A percentile compares a stretch with the other conserved stretches of the same genome.
phyloP scores from a whole-genome alignment of 345 rosid genomes.

The Tarenaya hassleriana region DNA sequence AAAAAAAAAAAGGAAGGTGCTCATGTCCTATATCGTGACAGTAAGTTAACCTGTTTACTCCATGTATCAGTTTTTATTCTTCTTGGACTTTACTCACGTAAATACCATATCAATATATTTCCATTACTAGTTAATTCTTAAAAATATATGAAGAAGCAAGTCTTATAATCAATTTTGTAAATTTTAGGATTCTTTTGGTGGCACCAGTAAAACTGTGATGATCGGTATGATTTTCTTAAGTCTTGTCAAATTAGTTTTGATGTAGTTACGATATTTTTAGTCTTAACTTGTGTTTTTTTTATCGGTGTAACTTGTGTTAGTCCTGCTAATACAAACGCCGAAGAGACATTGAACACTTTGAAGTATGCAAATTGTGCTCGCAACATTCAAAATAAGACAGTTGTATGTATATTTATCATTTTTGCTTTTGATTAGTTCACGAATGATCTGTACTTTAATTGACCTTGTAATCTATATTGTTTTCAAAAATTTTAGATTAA shows the following conservation, averaged over 20 bases:
- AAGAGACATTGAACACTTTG: constrained; percentile 90
- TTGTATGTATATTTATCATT: constrained; percentile 44
- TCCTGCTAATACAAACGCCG: constrained; percentile 97
- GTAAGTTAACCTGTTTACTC: constrained; percentile 95
- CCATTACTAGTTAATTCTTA: background rate
- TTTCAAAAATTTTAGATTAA: constrained; percentile 45
- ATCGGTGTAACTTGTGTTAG: constrained; percentile 83
- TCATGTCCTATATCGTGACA: constrained; percentile 93
- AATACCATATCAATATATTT: no score
- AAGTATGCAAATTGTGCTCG: constrained; percentile 99
- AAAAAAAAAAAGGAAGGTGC: constrained; percentile 94
- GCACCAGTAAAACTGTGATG: constrained; percentile 98
- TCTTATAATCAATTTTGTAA: constrained; percentile 17
- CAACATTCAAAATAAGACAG: constrained; percentile 92
- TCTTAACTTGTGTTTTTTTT: constrained; percentile 7
- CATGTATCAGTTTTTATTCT: constrained; percentile 45
- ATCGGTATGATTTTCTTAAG: constrained; percentile 54
- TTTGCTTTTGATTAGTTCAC: constrained; percentile 15
- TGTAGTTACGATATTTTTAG: background rate
- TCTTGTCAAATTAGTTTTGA: background rate
- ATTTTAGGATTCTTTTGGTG: constrained; percentile 88
- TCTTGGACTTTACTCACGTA: background rate
- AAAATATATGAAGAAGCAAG: background rate
- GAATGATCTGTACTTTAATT: background rate
- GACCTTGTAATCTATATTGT: constrained; percentile 1